These are phyloP conservation scores for Raphanus raphanistrum DNA, from an alignment of 345 rosid species.

Conservation along the genomic window DNA sequence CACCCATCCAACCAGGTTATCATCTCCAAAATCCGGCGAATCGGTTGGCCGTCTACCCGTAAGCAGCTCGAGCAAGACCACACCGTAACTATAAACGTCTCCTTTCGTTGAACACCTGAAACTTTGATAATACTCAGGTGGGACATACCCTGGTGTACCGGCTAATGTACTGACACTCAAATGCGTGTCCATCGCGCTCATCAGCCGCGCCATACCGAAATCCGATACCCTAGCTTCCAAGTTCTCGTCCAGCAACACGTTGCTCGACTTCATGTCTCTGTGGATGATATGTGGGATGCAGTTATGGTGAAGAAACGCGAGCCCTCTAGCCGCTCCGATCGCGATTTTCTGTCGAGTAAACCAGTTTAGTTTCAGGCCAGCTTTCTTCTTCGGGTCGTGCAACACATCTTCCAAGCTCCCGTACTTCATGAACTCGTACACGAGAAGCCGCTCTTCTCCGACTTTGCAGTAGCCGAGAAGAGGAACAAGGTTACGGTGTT, in stretches of 20 bases:
- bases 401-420: constrained; percentile 96
- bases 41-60: constrained; percentile 92
- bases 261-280: constrained; percentile 98
- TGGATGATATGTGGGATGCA: constrained; percentile 93
- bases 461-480: constrained; percentile 92
- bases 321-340: constrained; percentile 85
- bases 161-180: constrained; percentile 94
- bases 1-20: constrained; percentile 98
- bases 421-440: constrained; percentile 89
- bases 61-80: constrained; percentile 84
- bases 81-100: constrained; percentile 95
- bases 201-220: constrained; percentile 95
- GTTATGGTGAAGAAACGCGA: constrained; percentile 86
- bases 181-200: constrained; percentile 93
- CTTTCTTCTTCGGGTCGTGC: constrained; percentile 65
- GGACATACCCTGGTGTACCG: constrained; percentile 97
- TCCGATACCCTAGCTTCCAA: constrained; percentile 93
- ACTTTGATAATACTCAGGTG: constrained; percentile 96
- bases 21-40: constrained; percentile 94
- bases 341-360: constrained; percentile 78
- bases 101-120: constrained; percentile 84
- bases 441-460: constrained; percentile 87
- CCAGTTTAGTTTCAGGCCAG: constrained; percentile 79
- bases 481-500: constrained; percentile 90
- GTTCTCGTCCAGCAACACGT: constrained; percentile 82